Conservation (phyloP, 2,329 filamentous ascomycete genomes). For the Aspergillus tanneri region DNA sequence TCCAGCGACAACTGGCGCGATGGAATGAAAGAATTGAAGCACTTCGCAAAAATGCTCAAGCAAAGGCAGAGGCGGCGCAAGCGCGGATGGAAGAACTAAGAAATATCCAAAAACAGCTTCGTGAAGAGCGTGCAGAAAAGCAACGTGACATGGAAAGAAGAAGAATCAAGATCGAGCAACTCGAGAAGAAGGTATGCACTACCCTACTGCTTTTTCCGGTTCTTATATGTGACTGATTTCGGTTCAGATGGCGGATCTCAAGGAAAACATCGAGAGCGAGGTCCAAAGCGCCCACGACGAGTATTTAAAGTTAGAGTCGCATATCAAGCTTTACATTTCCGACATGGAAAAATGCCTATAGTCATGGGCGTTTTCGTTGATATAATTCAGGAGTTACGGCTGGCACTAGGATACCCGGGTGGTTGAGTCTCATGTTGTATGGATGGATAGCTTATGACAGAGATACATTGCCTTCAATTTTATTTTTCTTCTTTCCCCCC, state of each 20-base stretch:
- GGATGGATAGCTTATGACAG: constrained; percentile 3
- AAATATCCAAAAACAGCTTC: constrained; percentile 73
- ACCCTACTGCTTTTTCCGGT: constrained; percentile 1
- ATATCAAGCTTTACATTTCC: constrained; percentile 95
- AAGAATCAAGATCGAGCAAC: constrained; percentile 93
- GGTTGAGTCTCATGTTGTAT: constrained; percentile 28
- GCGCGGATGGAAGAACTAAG: constrained; percentile 88
- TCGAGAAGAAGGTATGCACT: constrained; percentile 84
- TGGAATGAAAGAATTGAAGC: constrained; percentile 86
- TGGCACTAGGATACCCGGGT: constrained; percentile 42
- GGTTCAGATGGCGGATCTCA: constrained; percentile 87
- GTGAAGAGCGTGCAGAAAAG: constrained; percentile 82
- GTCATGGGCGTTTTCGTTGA: constrained; percentile 19
- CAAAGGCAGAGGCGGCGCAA: constrained; percentile 78
- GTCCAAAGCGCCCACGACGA: constrained; percentile 87
- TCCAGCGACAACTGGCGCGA: constrained; percentile 79
- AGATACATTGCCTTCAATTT: constrained; percentile 13
- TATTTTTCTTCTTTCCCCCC: too few relatives aligned
- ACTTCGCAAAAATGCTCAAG: constrained; percentile 73
- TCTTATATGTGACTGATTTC: constrained; percentile 21
- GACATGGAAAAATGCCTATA: constrained; percentile 92
- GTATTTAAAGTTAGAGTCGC: constrained; percentile 95
- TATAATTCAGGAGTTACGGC: constrained; percentile 36
- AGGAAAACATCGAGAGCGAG: constrained; percentile 95
- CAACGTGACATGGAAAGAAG: constrained; percentile 88